These are phyloP conservation scores for Phytophthora cactorum DNA, from an alignment of 352 stramenopile genomes.

Conservation along the genomic window DNA sequence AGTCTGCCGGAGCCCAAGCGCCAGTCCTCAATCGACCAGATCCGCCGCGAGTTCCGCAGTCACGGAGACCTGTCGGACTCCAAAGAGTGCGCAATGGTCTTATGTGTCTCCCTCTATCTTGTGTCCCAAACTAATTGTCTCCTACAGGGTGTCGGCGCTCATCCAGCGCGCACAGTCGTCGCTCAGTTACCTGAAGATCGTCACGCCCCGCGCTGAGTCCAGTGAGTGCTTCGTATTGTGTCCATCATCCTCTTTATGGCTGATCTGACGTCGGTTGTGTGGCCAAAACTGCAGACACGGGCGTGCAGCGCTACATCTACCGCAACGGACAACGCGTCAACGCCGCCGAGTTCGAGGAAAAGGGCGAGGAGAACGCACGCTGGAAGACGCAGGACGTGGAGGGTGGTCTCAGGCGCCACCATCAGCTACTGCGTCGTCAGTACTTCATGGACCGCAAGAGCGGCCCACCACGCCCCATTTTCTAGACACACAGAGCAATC, in stretches of 20 bases:
- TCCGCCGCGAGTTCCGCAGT: conserved; percentile 77
- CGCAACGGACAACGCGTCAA: conserved; percentile 80
- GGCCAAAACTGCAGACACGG: conserved; percentile 42
- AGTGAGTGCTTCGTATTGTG: conserved; percentile 35
- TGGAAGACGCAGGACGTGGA: conserved; percentile 82
- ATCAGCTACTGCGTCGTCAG: conserved; percentile 80
- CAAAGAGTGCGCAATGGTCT: conserved; percentile 56
- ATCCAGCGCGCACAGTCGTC: conserved; percentile 84
- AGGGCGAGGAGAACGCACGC: conserved; percentile 61
- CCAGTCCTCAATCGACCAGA: conserved; percentile 67
- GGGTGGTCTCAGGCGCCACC: conserved; percentile 70
- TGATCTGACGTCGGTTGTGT: neutral
- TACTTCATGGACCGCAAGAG: conserved; percentile 88
- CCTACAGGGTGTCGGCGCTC: conserved; percentile 60
- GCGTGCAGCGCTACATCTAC: conserved; percentile 84
- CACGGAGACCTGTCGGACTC: conserved; percentile 64
- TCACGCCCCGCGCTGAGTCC: conserved; percentile 68
- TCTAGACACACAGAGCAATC: conserved; percentile 29
- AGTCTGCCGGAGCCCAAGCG: conserved; percentile 75
- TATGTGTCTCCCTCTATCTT: neutral
- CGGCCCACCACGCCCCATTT: conserved; percentile 46
- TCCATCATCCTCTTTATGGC: neutral
- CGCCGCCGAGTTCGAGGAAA: conserved; percentile 42
- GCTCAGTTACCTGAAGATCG: conserved; percentile 87
- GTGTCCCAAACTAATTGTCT: conserved; percentile 8